Conservation (phyloP, 352 stramenopile genomes). For the Globisporangium canariense region DNA sequence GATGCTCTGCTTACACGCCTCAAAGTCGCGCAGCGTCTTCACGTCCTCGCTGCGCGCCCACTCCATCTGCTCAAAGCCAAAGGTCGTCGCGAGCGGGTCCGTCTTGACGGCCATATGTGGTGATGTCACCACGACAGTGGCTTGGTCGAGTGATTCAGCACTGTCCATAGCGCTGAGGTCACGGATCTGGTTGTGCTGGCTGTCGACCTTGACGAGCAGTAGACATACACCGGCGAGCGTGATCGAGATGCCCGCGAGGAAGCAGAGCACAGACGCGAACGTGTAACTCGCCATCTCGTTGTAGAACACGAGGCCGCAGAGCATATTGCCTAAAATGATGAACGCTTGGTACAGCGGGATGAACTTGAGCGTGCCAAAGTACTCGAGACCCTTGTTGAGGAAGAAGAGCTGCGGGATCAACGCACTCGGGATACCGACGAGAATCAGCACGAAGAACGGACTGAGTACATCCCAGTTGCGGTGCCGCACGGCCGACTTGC, state of each 20-base stretch:
- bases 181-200: slow-evolving; percentile 17
- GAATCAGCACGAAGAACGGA: slow-evolving; percentile 65
- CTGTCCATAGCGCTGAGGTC: background rate
- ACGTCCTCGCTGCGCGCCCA: slow-evolving; percentile 41
- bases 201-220: slow-evolving; percentile 55
- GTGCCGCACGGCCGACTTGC: slow-evolving; percentile 41
- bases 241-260: slow-evolving; percentile 49
- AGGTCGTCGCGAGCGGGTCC: slow-evolving; percentile 31
- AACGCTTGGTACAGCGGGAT: slow-evolving; percentile 81
- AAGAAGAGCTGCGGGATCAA: slow-evolving; percentile 74
- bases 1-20: slow-evolving; percentile 60
- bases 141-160: background rate
- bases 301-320: slow-evolving; percentile 76
- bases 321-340: slow-evolving; percentile 78
- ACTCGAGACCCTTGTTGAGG: slow-evolving; percentile 74
- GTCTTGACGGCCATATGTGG: background rate
- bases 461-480: slow-evolving; percentile 51
- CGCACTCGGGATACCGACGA: slow-evolving; percentile 53
- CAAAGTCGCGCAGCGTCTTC: slow-evolving; percentile 50
- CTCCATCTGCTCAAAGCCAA: slow-evolving; percentile 62
- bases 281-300: slow-evolving; percentile 73
- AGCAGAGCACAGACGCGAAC: slow-evolving; percentile 33
- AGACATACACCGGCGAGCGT: slow-evolving; percentile 64
- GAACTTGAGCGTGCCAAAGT: slow-evolving; percentile 78
- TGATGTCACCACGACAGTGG: background rate